These are phyloP conservation scores for Phyllosticta capitalensis DNA, from an alignment of 2,329 filamentous ascomycete genomes.

Conservation along the genomic window DNA sequence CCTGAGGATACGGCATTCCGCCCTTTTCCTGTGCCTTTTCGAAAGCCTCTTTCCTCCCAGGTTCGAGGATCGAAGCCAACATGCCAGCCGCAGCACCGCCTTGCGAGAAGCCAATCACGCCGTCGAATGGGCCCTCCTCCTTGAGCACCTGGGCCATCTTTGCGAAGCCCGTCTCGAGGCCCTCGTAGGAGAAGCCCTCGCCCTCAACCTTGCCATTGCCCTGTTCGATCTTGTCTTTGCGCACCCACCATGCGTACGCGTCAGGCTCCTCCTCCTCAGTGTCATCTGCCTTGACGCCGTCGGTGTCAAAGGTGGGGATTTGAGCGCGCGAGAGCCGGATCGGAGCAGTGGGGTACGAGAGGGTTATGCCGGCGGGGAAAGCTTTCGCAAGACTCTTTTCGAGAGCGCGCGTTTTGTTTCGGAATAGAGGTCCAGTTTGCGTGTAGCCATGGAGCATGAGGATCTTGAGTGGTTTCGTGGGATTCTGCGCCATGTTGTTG, in stretches of 20 bases:
- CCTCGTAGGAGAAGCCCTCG: conserved; percentile 49
- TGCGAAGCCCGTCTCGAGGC: conserved; percentile 59
- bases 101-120: conserved; percentile 74
- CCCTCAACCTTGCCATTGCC: conserved; percentile 27
- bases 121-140: conserved; percentile 61
- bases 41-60: conserved; percentile 40
- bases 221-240: conserved; percentile 44
- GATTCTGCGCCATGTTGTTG: conserved; percentile 23
- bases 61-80: conserved; percentile 63
- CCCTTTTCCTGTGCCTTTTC: conserved; percentile 27
- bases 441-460: conserved; percentile 64
- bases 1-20: conserved; percentile 44
- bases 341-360: conserved; percentile 40
- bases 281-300: conserved; percentile 19
- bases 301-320: conserved; percentile 29
- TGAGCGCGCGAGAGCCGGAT: conserved; percentile 35
- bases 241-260: conserved; percentile 76
- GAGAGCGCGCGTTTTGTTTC: conserved; percentile 77
- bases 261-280: conserved; percentile 45
- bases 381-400: conserved; percentile 70
- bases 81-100: conserved; percentile 65
- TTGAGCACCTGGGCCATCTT: conserved; percentile 53
- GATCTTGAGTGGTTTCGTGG: conserved; percentile 32
- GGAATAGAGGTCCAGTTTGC: conserved; percentile 78
- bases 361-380: conserved; percentile 47